Base-by-base conservation (phyloP, 495 filamentous ascomycete species). In the Aspergillus cristatus region DNA sequence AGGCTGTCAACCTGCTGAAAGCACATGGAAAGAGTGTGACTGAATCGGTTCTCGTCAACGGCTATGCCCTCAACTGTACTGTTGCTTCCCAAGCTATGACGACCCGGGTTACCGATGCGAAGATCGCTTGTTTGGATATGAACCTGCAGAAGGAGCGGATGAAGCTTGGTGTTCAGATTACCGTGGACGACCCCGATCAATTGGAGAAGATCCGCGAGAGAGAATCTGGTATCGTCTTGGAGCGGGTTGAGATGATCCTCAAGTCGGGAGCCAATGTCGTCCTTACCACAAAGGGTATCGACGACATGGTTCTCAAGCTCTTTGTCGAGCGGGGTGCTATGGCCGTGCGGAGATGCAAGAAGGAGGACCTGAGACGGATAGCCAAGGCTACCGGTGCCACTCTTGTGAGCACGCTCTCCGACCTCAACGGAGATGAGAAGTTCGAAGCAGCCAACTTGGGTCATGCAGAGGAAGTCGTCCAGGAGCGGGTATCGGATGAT, bases 101-200 rank as follows among this genome's bases (percentile, higher is more conserved):
- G 50, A 99, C 93, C 17, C 79, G 87, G 45, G 71, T 97, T 51
- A 77, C 75, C 34, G 88, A 96, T 63, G 91, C 93, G 46, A 96
- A 94, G 68, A 97, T 99, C 59, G 91, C 91, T 30, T 84, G 86
- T 55, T 68, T 99, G 33, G 91, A 99, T 56, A 97, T 99, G 69
- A 99, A 99, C 63, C 62, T 99, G 46, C 90, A 96, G 57, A 99
- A 97, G 65, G 87, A 94, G 67, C 75, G 91, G 44, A 97, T 99
- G 91, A 96, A 97, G 73, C 70, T 99, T 12, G 91, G 91, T 43
- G 93, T 99, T 34, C 87, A 99, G 51, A 94, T 99, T 57, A 96
- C 91, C 14, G 83, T 99, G 37, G 91, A 97, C 39, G 91, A 99
- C 58, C 91, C 91, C 18, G 79, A 88, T 46, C 93, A 97, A 63